phyloP scores from a whole-genome alignment of 768 basidiomycete species.

The Gloeophyllum trabeum region DNA sequence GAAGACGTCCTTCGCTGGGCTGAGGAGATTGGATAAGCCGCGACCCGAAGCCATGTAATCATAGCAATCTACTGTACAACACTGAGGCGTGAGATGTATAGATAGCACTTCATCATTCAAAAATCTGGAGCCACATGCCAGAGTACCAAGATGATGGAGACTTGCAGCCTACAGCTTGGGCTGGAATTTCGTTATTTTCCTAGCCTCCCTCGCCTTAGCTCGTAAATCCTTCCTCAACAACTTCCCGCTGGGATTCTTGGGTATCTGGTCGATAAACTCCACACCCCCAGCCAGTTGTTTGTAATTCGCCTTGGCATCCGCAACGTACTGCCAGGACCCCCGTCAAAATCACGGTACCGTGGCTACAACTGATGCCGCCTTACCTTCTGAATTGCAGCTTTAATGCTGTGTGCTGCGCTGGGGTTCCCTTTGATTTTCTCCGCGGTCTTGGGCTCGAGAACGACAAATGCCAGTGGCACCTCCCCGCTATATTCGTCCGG shows the following conservation, averaged over 20 bases:
- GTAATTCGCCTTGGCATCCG: constrained; percentile 40
- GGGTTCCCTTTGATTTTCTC: constrained; percentile 21
- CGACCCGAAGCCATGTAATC: too few species aligned
- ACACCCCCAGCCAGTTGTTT: constrained; percentile 48
- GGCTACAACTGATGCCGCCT: not conserved
- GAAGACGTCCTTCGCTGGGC: constrained; percentile 48
- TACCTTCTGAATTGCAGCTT: constrained; percentile 46
- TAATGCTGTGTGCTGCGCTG: constrained; percentile 25
- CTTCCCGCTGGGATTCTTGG: constrained; percentile 65
- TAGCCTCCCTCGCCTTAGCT: constrained; percentile 28
- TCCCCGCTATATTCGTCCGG: constrained; percentile 71
- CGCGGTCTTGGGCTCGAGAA: constrained; percentile 29
- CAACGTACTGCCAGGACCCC: constrained; percentile 45
- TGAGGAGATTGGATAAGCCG: constrained; percentile 29
- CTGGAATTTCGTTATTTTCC: too few species aligned
- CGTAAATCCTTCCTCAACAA: constrained; percentile 43
- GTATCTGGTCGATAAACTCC: constrained; percentile 48
- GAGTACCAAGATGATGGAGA: too few species aligned
- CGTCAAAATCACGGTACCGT: constrained; percentile 12
- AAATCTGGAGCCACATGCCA: too few species aligned
- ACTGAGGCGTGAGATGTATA: too few species aligned
- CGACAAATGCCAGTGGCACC: constrained; percentile 61
- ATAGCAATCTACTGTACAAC: too few species aligned
- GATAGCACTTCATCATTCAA: too few species aligned
- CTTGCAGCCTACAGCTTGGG: too few species aligned